phyloP scores from a whole-genome alignment of 257 asterid genomes.

The Jaltomata sinuosa region DNA sequence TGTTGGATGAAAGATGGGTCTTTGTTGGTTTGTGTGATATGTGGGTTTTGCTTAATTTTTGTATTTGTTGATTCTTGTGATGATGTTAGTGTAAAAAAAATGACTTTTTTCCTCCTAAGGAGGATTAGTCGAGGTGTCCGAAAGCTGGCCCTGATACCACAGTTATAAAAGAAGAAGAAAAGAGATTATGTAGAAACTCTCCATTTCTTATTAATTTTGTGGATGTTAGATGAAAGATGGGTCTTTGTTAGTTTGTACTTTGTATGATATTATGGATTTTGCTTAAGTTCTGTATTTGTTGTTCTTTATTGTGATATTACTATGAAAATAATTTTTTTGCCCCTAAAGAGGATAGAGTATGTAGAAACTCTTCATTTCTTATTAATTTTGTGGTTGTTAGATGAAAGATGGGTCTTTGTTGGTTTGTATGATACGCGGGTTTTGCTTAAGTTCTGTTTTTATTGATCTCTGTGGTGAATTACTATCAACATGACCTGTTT shows the following conservation, averaged over 20 bases:
- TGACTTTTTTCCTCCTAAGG: background rate
- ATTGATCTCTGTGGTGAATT: background rate
- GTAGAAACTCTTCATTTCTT: background rate
- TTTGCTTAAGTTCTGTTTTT: background rate
- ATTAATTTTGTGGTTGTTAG: background rate
- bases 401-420: background rate
- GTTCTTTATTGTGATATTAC: too few relatives aligned
- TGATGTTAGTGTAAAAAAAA: background rate
- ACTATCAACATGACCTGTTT: background rate
- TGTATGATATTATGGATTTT: too few relatives aligned
- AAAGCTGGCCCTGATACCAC: too few relatives aligned
- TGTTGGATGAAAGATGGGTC: background rate
- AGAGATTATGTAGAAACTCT: background rate
- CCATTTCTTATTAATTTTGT: background rate
- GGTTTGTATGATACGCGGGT: background rate
- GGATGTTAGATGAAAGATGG: background rate
- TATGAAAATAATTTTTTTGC: too few relatives aligned
- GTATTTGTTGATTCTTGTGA: background rate
- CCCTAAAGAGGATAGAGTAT: background rate
- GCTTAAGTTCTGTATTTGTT: too few relatives aligned
- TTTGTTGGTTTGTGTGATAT: background rate
- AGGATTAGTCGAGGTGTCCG: too few relatives aligned
- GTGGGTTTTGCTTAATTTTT: background rate
- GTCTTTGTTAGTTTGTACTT: too few relatives aligned
- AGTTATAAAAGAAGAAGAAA: too few relatives aligned